These are phyloP conservation scores for Dictyostelium citrinum DNA, from an alignment of 78 protist species.

Conservation along the genomic window DNA sequence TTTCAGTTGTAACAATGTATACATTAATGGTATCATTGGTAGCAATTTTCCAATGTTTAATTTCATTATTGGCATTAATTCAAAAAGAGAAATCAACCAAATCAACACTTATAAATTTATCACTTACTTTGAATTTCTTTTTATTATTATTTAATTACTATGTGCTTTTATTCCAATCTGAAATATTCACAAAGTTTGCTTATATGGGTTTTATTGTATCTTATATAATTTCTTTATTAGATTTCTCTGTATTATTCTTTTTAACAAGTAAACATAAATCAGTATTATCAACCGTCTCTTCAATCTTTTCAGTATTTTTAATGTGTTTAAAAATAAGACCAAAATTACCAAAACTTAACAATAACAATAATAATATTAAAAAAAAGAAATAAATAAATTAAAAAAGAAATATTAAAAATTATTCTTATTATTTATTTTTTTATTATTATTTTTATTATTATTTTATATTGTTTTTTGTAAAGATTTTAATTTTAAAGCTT, in stretches of 20 bases:
- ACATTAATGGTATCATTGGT: not conserved
- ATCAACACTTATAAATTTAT: not conserved
- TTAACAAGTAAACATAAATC: not conserved
- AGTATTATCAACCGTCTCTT: not conserved
- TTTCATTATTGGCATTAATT: not conserved
- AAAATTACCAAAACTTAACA: not conserved
- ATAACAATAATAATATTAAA: not conserved
- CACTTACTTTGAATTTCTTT: not conserved
- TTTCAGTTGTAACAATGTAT: not conserved
- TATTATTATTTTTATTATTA: not conserved
- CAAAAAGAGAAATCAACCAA: not conserved
- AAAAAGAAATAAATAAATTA: not conserved
- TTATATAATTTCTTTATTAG: not conserved
- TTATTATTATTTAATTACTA: not conserved
- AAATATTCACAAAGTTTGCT: not conserved
- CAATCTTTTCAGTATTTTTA: not conserved
- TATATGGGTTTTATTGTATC: not conserved
- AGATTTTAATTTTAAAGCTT: slow-evolving; percentile 4
- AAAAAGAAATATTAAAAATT: not conserved
- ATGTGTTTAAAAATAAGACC: not conserved
- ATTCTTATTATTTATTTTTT: too few relatives aligned
- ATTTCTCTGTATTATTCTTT: not conserved
- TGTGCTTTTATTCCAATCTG: not conserved
- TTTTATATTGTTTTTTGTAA: not conserved
- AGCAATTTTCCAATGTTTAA: not conserved